phyloP scores from a whole-genome alignment of 2,329 filamentous ascomycete species.

The Dryadomyces quercivorus region DNA sequence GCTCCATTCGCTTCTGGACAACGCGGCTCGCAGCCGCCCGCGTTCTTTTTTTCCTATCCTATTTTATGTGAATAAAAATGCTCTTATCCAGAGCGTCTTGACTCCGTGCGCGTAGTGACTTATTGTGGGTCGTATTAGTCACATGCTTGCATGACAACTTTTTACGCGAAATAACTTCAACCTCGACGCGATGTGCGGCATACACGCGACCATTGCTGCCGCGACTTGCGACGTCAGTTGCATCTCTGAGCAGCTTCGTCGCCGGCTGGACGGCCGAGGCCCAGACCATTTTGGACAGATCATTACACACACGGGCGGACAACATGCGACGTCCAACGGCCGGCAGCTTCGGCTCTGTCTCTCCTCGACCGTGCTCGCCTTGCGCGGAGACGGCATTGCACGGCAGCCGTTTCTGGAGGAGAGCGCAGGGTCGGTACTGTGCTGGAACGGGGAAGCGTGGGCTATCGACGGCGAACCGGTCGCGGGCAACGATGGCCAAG shows the following conservation, averaged over 20 bases:
- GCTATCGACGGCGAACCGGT: constrained; percentile 47
- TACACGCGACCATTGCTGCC: constrained; percentile 37
- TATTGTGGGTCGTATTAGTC: background rate
- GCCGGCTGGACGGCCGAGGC: constrained; percentile 41
- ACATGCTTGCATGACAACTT: background rate
- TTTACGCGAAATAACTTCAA: background rate
- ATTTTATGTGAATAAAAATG: background rate
- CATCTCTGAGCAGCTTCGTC: constrained; percentile 25
- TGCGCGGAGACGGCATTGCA: constrained; percentile 64
- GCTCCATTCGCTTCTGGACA: background rate
- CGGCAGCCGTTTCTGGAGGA: constrained; percentile 58
- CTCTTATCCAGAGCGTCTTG: too few relatives aligned
- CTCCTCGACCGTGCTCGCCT: constrained; percentile 75
- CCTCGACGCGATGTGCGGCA: constrained; percentile 42
- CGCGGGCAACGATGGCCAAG: constrained; percentile 66
- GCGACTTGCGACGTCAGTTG: constrained; percentile 13
- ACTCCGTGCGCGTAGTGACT: background rate
- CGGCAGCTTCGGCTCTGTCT: constrained; percentile 42
- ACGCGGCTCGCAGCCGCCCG: too few relatives aligned
- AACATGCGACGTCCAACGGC: constrained; percentile 14
- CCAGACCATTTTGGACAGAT: constrained; percentile 43
- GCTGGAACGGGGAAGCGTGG: constrained; percentile 99
- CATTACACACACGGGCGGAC: constrained; percentile 13
- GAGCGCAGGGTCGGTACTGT: constrained; percentile 53
- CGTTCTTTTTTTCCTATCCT: background rate